Evolutionary conservation across 2,329 filamentous ascomycete genomes (phyloP).

Genomic region (Ophiostoma perfectum): DNA sequence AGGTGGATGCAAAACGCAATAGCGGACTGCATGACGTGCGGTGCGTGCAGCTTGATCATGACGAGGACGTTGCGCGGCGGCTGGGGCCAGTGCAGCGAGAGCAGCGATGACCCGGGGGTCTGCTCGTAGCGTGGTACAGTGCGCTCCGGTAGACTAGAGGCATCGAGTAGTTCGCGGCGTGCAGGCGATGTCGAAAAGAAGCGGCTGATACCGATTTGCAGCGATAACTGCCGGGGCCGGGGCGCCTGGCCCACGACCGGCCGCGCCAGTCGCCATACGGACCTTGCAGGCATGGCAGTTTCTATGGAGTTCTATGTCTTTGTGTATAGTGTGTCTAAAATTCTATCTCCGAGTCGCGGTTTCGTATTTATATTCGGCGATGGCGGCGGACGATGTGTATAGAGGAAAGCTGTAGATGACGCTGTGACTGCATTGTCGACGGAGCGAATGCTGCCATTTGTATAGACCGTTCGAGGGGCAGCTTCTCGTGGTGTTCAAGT

Average conservation of each 20-base stretch:
- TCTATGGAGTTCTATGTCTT: background rate
- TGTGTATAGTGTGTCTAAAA: background rate
- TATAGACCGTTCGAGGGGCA: background rate
- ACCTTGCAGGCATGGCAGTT: background rate
- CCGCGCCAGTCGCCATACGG: background rate
- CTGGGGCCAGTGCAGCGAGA: conserved; percentile 50
- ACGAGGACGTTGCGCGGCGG: conserved; percentile 54
- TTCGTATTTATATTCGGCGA: conserved; percentile 11
- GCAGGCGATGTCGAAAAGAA: conserved; percentile 46
- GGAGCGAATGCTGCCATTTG: background rate
- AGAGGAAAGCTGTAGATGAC: background rate
- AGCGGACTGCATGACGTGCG: conserved; percentile 48
- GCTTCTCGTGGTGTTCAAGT: background rate
- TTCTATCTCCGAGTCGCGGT: background rate
- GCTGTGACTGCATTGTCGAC: conserved; percentile 5
- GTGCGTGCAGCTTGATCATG: conserved; percentile 54
- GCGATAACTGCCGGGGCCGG: background rate
- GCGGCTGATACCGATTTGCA: background rate
- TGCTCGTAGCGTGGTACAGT: conserved; percentile 60
- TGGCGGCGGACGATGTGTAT: background rate
- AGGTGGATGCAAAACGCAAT: conserved; percentile 64
- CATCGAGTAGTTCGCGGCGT: conserved; percentile 46
- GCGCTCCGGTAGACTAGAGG: conserved; percentile 47
- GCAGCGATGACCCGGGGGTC: conserved; percentile 48
- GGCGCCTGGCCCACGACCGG: background rate